phyloP scores from a whole-genome alignment of 108 stramenopile species.

The Fistulifera solaris region DNA sequence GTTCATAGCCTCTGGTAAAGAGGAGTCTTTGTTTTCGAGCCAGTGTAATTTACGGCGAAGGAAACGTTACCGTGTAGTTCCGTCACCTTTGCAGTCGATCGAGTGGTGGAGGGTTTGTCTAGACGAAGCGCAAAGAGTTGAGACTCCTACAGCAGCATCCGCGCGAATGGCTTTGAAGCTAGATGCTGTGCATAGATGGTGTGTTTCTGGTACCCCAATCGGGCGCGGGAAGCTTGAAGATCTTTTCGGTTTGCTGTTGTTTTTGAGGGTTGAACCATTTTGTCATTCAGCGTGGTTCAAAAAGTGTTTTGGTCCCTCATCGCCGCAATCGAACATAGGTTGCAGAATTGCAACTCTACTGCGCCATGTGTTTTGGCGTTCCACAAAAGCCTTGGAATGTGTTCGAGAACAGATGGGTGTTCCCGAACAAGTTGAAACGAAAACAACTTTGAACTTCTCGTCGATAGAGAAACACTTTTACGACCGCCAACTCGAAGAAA shows the following conservation, averaged over 20 bases:
- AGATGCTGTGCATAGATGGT: slow-evolving; percentile 36
- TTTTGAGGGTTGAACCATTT: slow-evolving; percentile 47
- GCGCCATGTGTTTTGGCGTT: slow-evolving; percentile 46
- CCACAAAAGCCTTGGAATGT: slow-evolving; percentile 35
- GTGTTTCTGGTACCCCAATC: slow-evolving; percentile 60
- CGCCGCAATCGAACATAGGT: slow-evolving; percentile 6
- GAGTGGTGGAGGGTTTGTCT: slow-evolving; percentile 50
- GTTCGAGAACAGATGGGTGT: slow-evolving; percentile 60
- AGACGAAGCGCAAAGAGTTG: slow-evolving; percentile 70
- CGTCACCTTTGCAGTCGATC: slow-evolving; percentile 54
- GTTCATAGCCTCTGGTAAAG: slow-evolving; percentile 19
- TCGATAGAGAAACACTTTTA: slow-evolving; percentile 61
- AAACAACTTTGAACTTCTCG: slow-evolving; percentile 40
- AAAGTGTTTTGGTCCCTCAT: slow-evolving; percentile 15
- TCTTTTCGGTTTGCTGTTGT: slow-evolving; percentile 48
- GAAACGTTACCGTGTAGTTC: slow-evolving; percentile 52
- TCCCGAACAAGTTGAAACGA: slow-evolving; percentile 51
- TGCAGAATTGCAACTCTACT: slow-evolving; percentile 36
- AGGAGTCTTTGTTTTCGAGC: slow-evolving; percentile 4
- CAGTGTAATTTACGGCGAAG: slow-evolving; percentile 18
- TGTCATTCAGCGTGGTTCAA: slow-evolving; percentile 30
- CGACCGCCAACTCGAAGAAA: slow-evolving; percentile 40
- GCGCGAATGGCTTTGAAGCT: slow-evolving; percentile 68
- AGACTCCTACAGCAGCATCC: slow-evolving; percentile 49
- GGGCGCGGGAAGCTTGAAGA: slow-evolving; percentile 54